Evolutionary conservation across 176 grass and related monocot species (phyloP).

Genomic region (Avena sativa): DNA sequence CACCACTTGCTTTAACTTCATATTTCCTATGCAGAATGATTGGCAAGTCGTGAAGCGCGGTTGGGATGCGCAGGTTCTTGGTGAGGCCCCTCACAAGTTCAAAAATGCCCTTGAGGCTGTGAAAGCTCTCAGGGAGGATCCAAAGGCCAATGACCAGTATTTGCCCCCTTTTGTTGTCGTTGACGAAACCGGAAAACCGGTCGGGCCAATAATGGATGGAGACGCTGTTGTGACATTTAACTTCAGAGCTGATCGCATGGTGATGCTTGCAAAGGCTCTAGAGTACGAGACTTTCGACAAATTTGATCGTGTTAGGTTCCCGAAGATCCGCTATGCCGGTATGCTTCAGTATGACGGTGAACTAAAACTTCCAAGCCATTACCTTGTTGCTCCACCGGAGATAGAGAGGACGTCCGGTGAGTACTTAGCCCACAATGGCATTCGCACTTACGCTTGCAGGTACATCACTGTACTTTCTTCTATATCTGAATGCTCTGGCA

Average conservation of each 20-base stretch:
- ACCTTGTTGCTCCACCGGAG: slow-evolving; percentile 83
- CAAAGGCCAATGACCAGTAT: slow-evolving; percentile 81
- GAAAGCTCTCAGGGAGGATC: slow-evolving; percentile 67
- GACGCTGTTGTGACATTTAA: slow-evolving; percentile 93
- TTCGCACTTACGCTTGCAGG: slow-evolving; percentile 92
- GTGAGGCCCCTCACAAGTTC: slow-evolving; percentile 85
- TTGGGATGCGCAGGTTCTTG: slow-evolving; percentile 94
- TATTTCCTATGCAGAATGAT: slow-evolving; percentile 67
- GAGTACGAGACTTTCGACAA: slow-evolving; percentile 81
- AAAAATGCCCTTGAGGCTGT: slow-evolving; percentile 68
- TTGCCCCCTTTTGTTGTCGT: slow-evolving; percentile 83
- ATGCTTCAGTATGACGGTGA: slow-evolving; percentile 95
- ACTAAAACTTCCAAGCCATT: slow-evolving; percentile 77
- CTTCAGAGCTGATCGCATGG: slow-evolving; percentile 91
- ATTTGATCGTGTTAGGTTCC: slow-evolving; percentile 75
- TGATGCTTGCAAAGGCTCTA: slow-evolving; percentile 84
- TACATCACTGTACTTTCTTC: too few relatives aligned
- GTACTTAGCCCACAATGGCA: slow-evolving; percentile 77
- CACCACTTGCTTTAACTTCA: background rate
- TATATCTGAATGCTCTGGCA: too few relatives aligned
- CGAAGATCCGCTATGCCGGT: slow-evolving; percentile 78
- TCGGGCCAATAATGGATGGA: slow-evolving; percentile 74
- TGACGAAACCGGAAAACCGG: slow-evolving; percentile 63
- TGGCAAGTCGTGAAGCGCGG: slow-evolving; percentile 94
- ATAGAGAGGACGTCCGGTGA: slow-evolving; percentile 88